These are phyloP conservation scores for Theileria annulata DNA, from an alignment of 169 alveolate species.

Conservation along the genomic window DNA sequence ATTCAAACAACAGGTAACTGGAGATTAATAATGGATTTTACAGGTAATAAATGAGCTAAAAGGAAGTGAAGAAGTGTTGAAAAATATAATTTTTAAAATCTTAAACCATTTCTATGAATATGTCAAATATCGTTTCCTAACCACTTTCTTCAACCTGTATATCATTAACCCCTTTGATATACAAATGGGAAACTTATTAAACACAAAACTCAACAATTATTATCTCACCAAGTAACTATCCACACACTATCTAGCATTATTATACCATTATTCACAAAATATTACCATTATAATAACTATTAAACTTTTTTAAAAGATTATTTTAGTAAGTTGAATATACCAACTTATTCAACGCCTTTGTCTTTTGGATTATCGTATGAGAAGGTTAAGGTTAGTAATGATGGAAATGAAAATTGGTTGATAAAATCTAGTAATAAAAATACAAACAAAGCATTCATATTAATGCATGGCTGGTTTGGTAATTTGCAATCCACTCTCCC, in stretches of 20 bases:
- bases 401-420: slow-evolving; percentile 35
- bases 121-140: slow-evolving; percentile 26
- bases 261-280: not conserved
- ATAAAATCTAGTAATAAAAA: slow-evolving; percentile 38
- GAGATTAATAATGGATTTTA: not conserved
- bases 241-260: not conserved
- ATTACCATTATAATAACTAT: too few relatives aligned
- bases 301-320: too few relatives aligned
- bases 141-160: slow-evolving; percentile 24
- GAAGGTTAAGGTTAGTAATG: slow-evolving; percentile 8
- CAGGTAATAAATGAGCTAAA: slow-evolving; percentile 46
- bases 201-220: slow-evolving; percentile 35
- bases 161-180: slow-evolving; percentile 47
- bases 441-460: slow-evolving; percentile 34
- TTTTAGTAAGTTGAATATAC: slow-evolving; percentile 50
- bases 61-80: slow-evolving; percentile 35
- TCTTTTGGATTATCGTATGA: slow-evolving; percentile 23
- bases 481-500: slow-evolving; percentile 61
- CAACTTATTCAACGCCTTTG: slow-evolving; percentile 43
- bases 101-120: slow-evolving; percentile 32
- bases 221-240: slow-evolving; percentile 49
- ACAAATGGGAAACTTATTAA: slow-evolving; percentile 48
- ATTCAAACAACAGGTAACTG: slow-evolving; percentile 60
- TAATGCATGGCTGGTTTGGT: slow-evolving; percentile 69
- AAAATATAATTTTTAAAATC: slow-evolving; percentile 34